Evolutionary conservation across 2,329 filamentous ascomycete genomes (phyloP).

Genomic region (Pseudogymnoascus sp.): DNA sequence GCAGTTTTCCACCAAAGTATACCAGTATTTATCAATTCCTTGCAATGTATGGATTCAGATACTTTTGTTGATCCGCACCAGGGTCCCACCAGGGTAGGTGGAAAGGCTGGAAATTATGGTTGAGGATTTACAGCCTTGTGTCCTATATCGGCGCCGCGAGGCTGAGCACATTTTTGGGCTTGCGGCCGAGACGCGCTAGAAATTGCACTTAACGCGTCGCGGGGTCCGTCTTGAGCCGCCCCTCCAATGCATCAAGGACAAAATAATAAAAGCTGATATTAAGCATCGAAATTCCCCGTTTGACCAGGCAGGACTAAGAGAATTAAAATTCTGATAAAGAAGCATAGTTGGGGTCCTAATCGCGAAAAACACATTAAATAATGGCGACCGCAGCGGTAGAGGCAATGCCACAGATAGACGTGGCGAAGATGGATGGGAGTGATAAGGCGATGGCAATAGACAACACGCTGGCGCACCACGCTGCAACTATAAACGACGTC

Average conservation of each 20-base stretch:
- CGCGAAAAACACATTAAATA: neutral
- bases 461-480: neutral
- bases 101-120: neutral
- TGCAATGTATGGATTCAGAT: neutral
- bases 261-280: slow-evolving; percentile 6
- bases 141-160: slow-evolving; percentile 1
- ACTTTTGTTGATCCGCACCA: neutral
- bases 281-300: neutral
- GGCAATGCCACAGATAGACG: neutral
- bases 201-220: slow-evolving; percentile 10
- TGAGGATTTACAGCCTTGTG: neutral
- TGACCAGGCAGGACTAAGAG: neutral
- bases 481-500: neutral
- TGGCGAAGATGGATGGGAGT: neutral
- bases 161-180: neutral
- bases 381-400: neutral
- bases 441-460: neutral
- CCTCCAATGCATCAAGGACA: neutral
- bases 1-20: neutral
- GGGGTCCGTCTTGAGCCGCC: neutral
- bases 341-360: neutral
- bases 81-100: neutral
- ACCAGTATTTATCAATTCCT: neutral
- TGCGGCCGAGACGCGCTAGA: slow-evolving; percentile 2
- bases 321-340: neutral